Base-by-base conservation (phyloP, 176 grass and related monocot species). In the Bothriochloa decipiens region DNA sequence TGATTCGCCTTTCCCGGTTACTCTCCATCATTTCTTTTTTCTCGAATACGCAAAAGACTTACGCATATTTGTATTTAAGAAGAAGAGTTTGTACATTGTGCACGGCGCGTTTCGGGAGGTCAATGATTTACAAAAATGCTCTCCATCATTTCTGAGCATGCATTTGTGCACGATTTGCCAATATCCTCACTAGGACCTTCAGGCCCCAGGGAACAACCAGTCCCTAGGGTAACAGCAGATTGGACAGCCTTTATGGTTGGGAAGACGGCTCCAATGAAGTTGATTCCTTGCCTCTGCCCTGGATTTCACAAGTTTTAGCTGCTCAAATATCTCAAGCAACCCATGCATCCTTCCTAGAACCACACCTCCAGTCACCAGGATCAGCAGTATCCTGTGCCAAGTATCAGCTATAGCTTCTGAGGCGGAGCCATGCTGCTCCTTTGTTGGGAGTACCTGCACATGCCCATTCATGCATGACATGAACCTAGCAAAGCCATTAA, bases 401-500 rank as follows among this genome's bases (percentile, higher is more conserved):
- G 95, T 98, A 84, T 95, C 92, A 80, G 91, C 86, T n/a, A n/a
- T 47, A 98, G 12, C 68, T 91, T 94, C 81, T 98, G 92, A 98
- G 57, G 3, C 95, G 92, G 16, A 98, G 95, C 95, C 95, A 98
- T 88, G 95, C 95, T 52, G 95, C 95, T 17, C 95, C 92, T 79
- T 98, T 92, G 14, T 93, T 93, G 36, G 95, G 95, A 9, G 92
- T 98, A 80, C 95, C 95, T 71, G 95, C 87, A 92, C 95, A 98
- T 82, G 95, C 95, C 92, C 95, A 98, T 72, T 95, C 92, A 90
- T 95, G 95, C 82, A 98, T 98, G 36, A 98, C 92, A 86, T 95
- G 91, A 75, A 98, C 95, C 95, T 94, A 87, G 58, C 17, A 79
- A 91, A 83, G 60, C 6, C 69, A 90, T 85, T 53, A 79, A 25